A percentile compares a stretch with the other conserved stretches of the same genome.
phyloP scores from a whole-genome alignment of 805 yeast species.

The Candida andamanensis region DNA sequence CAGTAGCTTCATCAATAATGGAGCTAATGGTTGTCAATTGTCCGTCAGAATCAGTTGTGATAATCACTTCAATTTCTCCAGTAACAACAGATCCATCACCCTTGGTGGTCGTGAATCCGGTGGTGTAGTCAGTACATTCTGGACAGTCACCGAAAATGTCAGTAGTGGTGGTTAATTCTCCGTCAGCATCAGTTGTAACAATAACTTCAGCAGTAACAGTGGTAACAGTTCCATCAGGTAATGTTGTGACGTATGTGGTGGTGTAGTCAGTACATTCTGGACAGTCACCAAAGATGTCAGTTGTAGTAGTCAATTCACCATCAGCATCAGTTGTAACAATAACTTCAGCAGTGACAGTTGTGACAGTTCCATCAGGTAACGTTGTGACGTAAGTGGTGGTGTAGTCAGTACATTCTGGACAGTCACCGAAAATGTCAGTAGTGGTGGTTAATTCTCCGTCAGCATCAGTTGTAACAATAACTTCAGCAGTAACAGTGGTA shows the following conservation, averaged over 20 bases:
- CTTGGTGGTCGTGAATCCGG: conserved; percentile 11
- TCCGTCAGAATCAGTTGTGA: conserved; percentile 14
- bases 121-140: conserved; percentile 13
- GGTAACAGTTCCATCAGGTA: conserved; percentile 1
- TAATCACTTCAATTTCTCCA: conserved; percentile 12
- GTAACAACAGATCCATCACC: conserved; percentile 11
- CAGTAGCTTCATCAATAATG: conserved; percentile 1
- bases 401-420: conserved; percentile 7
- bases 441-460: conserved; percentile 9
- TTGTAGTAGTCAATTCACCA: conserved; percentile 7
- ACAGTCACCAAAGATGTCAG: conserved; percentile 3
- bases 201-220: conserved; percentile 5
- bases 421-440: conserved; percentile 1
- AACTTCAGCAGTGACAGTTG: conserved; percentile 10
- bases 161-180: conserved; percentile 9
- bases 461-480: conserved; percentile 6
- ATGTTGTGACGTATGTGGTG: background rate
- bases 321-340: conserved; percentile 11
- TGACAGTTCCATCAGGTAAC: conserved; percentile 3
- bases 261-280: background rate
- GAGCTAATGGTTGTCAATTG: conserved; percentile 3
- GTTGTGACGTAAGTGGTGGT: conserved; percentile 5
- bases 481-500: conserved; percentile 1
- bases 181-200: conserved; percentile 12
- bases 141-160: conserved; percentile 11